phyloP scores from a whole-genome alignment of 2,329 filamentous ascomycete genomes.

The Fonsecaea erecta region DNA sequence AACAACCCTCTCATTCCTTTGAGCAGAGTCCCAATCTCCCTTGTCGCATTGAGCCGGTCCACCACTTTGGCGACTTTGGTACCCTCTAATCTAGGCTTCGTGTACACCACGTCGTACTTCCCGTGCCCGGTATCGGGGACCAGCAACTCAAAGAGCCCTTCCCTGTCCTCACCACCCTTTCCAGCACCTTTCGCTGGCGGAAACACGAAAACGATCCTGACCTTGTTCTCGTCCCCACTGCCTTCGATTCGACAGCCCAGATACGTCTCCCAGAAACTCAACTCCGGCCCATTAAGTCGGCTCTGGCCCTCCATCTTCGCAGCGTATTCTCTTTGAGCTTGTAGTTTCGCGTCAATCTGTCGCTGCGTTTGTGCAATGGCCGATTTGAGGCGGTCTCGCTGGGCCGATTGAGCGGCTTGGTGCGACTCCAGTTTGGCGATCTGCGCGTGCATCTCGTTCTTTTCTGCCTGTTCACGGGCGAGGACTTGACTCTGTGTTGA shows the following conservation, averaged over 20 bases:
- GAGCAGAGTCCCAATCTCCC: conserved; percentile 64
- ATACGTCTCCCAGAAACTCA: conserved; percentile 95
- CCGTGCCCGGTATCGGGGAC: conserved; percentile 68
- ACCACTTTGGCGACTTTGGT: conserved; percentile 60
- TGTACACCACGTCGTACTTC: conserved; percentile 83
- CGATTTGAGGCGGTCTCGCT: conserved; percentile 60
- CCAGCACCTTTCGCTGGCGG: conserved; percentile 68
- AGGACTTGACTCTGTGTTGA: conserved; percentile 35
- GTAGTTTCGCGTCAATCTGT: conserved; percentile 51
- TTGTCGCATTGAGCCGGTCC: conserved; percentile 62
- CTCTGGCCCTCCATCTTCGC: conserved; percentile 80
- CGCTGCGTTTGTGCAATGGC: conserved; percentile 59
- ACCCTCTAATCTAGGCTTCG: conserved; percentile 68
- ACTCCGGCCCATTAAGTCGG: conserved; percentile 86
- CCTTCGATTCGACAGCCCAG: conserved; percentile 89
- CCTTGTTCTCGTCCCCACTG: conserved; percentile 76
- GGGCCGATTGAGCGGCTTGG: conserved; percentile 59
- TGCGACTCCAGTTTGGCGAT: conserved; percentile 62
- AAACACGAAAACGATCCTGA: conserved; percentile 89
- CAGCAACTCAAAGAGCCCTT: conserved; percentile 87
- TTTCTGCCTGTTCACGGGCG: conserved; percentile 52
- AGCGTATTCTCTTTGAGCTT: conserved; percentile 58
- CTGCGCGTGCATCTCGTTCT: conserved; percentile 64
- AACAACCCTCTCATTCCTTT: conserved; percentile 68
- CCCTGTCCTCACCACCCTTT: conserved; percentile 59